Evolutionary conservation across 179 eudicot species (phyloP), one percentile per base, ranked within the genome.

Genomic region (Drosera spatulata): DNA sequence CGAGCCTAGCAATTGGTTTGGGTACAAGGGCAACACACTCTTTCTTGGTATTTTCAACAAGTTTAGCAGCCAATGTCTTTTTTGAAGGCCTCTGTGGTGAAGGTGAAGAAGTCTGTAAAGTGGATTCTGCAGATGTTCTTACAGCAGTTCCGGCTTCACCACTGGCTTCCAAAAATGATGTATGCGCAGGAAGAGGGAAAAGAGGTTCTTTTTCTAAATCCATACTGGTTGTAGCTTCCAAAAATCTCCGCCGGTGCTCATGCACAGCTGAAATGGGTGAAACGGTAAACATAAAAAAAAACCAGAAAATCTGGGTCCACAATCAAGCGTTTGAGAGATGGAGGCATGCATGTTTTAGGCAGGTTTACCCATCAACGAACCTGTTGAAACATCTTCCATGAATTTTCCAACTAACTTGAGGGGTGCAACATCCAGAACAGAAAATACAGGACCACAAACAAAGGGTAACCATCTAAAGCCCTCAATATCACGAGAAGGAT

Each of bases 351-450:
- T 14, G 33, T 11, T 33, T 33, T 55, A 55, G 41, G 9, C 41
- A 55, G 58, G 9, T 33, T 37, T 37, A 39, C 10, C 53, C 41
- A 47, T 43, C 66, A 53, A 65, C 88, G 64, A 78, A 93, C 99
- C 96, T 67, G 68, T 71, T 67, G 97, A 73, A 66, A 93, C 82
- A 66, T 86, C 99, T 55, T 81, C 88, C 41, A 90, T 68, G 60
- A 76, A 93, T 59, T 71, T 82, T 71, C 79, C 84, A 77, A 73
- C 87, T 63, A 86, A 68, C 67, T 65, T 75, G 57, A 93, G 85
- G 15, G 95, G 95, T 74, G 91, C 85, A 53, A 90, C 94, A 77
- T 93, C 95, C 61, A 83, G 67, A 73, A 89, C 77, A 52, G 99
- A 93, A 55, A 69, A 63, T 60, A 80, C 75, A 22, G 87, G 81